Conservation (phyloP, 345 rosid species). For the Pugionium cornutum region DNA sequence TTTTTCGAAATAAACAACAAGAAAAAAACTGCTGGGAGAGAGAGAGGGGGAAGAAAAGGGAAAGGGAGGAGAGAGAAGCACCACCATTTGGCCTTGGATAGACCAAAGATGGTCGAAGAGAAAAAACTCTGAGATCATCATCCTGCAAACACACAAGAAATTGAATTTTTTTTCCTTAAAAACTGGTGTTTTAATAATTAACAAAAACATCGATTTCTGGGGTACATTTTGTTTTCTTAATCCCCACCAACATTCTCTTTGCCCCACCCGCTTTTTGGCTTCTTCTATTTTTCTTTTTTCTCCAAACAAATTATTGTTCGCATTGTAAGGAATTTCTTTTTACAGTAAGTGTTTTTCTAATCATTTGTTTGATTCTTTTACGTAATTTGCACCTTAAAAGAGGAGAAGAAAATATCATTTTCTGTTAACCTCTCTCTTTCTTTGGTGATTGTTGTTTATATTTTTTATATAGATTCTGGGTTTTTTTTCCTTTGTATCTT, state of each 20-base stretch:
- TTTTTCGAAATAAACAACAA: too few species aligned
- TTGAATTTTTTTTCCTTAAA: background rate
- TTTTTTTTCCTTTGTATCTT: too few species aligned
- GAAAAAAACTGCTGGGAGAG: too few species aligned
- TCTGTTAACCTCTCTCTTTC: too few species aligned
- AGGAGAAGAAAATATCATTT: too few species aligned
- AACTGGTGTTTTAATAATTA: background rate
- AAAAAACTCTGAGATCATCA: conserved; percentile 57
- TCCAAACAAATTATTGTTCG: conserved; percentile 1
- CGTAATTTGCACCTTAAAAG: too few species aligned
- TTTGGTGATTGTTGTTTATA: too few species aligned
- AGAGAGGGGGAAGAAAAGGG: too few species aligned
- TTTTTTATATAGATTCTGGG: too few species aligned
- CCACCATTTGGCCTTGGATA: conserved; percentile 37
- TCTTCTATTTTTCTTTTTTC: background rate
- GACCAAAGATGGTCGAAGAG: conserved; percentile 60
- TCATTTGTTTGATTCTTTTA: too few species aligned
- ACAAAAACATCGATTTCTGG: conserved; percentile 33
- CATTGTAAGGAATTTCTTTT: conserved; percentile 2
- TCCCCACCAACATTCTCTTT: conserved; percentile 27
- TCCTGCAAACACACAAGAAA: conserved; percentile 39
- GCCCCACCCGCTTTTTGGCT: background rate
- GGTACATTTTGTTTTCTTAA: conserved; percentile 48
- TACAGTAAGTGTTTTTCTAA: conserved; percentile 21
- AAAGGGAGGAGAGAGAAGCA: too few species aligned